Conservation (phyloP, 2,329 filamentous ascomycete genomes). For the Furcasterigmium sp. region DNA sequence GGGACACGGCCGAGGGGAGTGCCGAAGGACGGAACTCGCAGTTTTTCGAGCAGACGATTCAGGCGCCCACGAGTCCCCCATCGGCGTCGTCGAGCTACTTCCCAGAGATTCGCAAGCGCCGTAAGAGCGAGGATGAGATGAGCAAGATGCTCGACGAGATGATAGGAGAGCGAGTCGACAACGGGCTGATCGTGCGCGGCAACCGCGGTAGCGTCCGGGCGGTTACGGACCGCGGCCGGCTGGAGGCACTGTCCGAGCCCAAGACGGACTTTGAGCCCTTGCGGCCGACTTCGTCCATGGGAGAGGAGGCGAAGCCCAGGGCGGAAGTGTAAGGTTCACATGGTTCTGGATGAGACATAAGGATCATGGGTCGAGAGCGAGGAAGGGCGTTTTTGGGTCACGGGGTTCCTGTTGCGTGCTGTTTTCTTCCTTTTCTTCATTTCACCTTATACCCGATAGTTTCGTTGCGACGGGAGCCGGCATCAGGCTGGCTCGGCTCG, state of each 20-base stretch:
- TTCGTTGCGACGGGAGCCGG: slow-evolving; percentile 19
- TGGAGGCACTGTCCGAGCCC: slow-evolving; percentile 26
- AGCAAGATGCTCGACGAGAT: slow-evolving; percentile 92
- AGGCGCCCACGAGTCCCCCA: slow-evolving; percentile 9
- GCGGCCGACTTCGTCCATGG: slow-evolving; percentile 26
- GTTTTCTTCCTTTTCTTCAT: slow-evolving; percentile 5
- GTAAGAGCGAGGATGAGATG: slow-evolving; percentile 82
- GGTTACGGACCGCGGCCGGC: slow-evolving; percentile 36
- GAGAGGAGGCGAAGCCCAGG: slow-evolving; percentile 13
- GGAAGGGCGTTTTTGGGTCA: slow-evolving; percentile 9
- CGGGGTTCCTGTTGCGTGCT: neutral
- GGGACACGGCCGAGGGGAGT: slow-evolving; percentile 67
- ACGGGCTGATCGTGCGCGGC: slow-evolving; percentile 64
- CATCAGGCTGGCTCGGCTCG: slow-evolving; percentile 9
- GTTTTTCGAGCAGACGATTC: slow-evolving; percentile 13
- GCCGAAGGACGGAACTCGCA: slow-evolving; percentile 18
- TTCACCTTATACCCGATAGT: slow-evolving; percentile 30
- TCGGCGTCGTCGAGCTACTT: slow-evolving; percentile 6
- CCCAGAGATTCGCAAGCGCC: slow-evolving; percentile 37
- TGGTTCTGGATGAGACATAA: neutral
- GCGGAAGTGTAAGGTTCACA: slow-evolving; percentile 17
- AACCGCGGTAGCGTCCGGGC: slow-evolving; percentile 62
- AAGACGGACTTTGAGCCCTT: slow-evolving; percentile 31
- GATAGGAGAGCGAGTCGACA: slow-evolving; percentile 84
- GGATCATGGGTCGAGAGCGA: neutral